A percentile compares a stretch with the other conserved stretches of the same genome.
Conservation (phyloP, 805 yeast species). For the Sugiyamaella smithiae region DNA sequence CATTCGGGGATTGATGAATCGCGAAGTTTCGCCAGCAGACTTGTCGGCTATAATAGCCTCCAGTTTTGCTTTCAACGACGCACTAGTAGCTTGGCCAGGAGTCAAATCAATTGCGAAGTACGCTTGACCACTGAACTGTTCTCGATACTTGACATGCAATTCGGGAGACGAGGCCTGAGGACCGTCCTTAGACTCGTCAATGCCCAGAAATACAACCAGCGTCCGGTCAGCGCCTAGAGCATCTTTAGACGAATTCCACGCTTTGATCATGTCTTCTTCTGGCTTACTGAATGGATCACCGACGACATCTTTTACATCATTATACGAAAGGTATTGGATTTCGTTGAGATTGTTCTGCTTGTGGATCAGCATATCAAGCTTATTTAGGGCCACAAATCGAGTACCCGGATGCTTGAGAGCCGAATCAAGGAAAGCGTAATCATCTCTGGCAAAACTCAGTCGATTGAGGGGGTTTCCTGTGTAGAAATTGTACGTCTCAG, state of each 20-base stretch:
- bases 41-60: slow-evolving; percentile 19
- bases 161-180: slow-evolving; percentile 13
- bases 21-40: slow-evolving; percentile 2
- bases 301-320: slow-evolving; percentile 32
- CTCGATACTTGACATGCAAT: slow-evolving; percentile 20
- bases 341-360: not conserved
- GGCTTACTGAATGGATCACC: slow-evolving; percentile 35
- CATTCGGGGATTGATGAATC: slow-evolving; percentile 9
- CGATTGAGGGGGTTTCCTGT: slow-evolving; percentile 58
- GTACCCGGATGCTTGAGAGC: slow-evolving; percentile 48
- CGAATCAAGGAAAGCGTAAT: slow-evolving; percentile 47
- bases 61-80: slow-evolving; percentile 26
- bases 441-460: slow-evolving; percentile 60
- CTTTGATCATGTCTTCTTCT: slow-evolving; percentile 30
- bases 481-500: slow-evolving; percentile 37
- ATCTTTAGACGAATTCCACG: slow-evolving; percentile 38
- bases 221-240: slow-evolving; percentile 27
- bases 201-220: slow-evolving; percentile 47
- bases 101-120: slow-evolving; percentile 40
- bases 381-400: slow-evolving; percentile 45
- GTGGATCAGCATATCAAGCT: slow-evolving; percentile 27
- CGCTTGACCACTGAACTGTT: slow-evolving; percentile 36
- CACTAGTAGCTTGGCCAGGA: slow-evolving; percentile 13
- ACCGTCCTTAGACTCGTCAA: slow-evolving; percentile 37
- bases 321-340: slow-evolving; percentile 25